phyloP scores from a whole-genome alignment of 495 filamentous ascomycete genomes.

The Rhypophila decipiens region DNA sequence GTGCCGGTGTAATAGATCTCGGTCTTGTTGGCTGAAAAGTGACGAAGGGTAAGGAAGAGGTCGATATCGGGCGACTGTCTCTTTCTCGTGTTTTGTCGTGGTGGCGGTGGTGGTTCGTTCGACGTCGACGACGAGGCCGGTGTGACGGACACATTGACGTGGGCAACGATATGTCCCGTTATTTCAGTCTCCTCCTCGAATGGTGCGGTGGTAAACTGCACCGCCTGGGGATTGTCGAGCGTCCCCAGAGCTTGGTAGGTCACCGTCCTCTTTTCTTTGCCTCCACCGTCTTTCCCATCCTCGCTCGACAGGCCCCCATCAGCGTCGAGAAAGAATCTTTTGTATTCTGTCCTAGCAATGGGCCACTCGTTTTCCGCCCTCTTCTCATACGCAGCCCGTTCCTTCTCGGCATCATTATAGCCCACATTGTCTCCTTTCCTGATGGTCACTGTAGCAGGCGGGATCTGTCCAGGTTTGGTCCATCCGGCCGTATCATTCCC shows the following conservation, averaged over 20 bases:
- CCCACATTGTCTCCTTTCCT: slow-evolving; percentile 59
- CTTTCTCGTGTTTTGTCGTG: too few species aligned
- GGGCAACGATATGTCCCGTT: slow-evolving; percentile 59
- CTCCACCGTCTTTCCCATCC: neutral
- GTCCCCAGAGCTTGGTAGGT: slow-evolving; percentile 51
- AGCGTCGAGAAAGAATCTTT: slow-evolving; percentile 45
- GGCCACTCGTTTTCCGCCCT: slow-evolving; percentile 59
- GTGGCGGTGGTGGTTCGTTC: too few species aligned
- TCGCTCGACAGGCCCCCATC: slow-evolving; percentile 27
- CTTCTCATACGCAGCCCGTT: slow-evolving; percentile 42
- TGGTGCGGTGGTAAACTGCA: slow-evolving; percentile 48
- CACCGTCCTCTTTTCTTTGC: slow-evolving; percentile 25
- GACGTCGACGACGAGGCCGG: slow-evolving; percentile 20
- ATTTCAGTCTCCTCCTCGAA: slow-evolving; percentile 57
- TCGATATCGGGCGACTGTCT: too few species aligned
- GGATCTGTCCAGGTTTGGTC: slow-evolving; percentile 44
- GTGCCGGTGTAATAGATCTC: slow-evolving; percentile 62
- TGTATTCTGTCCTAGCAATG: slow-evolving; percentile 54
- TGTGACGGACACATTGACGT: slow-evolving; percentile 53
- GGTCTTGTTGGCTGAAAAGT: slow-evolving; percentile 47
- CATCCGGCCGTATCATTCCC: slow-evolving; percentile 55
- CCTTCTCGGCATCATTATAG: slow-evolving; percentile 52
- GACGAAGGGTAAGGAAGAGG: slow-evolving; percentile 56
- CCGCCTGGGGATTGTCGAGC: slow-evolving; percentile 35
- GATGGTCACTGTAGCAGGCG: slow-evolving; percentile 51